Base-by-base conservation (phyloP, 345 rosid species). In the Salix viminalis region DNA sequence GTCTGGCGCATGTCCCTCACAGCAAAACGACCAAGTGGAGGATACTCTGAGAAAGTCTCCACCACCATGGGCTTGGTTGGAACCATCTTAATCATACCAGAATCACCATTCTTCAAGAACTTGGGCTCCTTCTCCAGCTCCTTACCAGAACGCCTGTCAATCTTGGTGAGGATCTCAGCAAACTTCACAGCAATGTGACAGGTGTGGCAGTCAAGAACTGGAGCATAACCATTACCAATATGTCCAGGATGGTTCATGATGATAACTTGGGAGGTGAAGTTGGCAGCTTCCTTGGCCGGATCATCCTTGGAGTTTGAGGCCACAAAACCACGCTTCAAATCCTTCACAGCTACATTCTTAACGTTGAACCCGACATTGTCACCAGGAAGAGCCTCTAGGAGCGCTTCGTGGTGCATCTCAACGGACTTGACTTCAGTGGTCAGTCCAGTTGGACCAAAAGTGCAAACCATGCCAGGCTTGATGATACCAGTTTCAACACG, bases 221-320 rank as follows among this genome's bases (percentile, higher is more conserved):
- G 97, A 18, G 97, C 97, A 56, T 92, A 91, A 0, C 97, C 97
- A 1, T 88, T 92, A 70, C 97, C 97, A 7, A 92, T 92, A 85
- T 92, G 97, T 0, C 97, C 97, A 8, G 97, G 97, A 84, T 92
- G 97, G 83, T 92, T 92, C 96, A 92, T 92, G 90, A 92, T 92
- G 75, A 92, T 92, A 36, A 92, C 97, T 34, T 92, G 97, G 69
- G 97, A 75, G 21, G 96, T 91, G 88, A 92, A 92, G 84, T 64
- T 89, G 12, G 92, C 92, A 0, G 97, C 96, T 13, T 82, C 97
- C 88, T 79, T 91, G 46, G 97, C 90, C 3, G 95, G 97, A 77
- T 92, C 97, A 19, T 92, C 97, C 89, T 92, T 90, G 11, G 97
- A 91, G 88, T 92, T 92, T 2, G 97, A 92, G 12, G 97, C 97